Conservation (phyloP, 805 yeast genomes). For the Metschnikowia santaceciliae region DNA sequence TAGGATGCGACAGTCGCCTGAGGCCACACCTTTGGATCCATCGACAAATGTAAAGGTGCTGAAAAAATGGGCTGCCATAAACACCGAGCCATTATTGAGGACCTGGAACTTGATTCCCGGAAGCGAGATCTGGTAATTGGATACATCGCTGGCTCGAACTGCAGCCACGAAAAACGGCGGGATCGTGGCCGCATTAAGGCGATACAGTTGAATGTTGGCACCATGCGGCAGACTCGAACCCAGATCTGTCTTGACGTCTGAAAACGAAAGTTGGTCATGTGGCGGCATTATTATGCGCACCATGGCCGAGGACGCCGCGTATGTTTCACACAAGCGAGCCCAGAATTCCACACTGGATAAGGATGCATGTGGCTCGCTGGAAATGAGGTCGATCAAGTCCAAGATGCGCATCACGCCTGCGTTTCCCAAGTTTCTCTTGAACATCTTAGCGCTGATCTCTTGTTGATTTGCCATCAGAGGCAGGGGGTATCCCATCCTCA, state of each 20-base stretch:
- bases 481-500: background rate
- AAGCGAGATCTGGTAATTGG: slow-evolving; percentile 25
- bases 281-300: slow-evolving; percentile 28
- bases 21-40: slow-evolving; percentile 63
- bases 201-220: slow-evolving; percentile 42
- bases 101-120: slow-evolving; percentile 41
- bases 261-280: background rate
- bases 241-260: background rate
- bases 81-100: slow-evolving; percentile 36
- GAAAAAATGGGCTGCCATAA: slow-evolving; percentile 27
- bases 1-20: slow-evolving; percentile 58
- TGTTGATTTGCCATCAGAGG: slow-evolving; percentile 7
- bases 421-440: slow-evolving; percentile 40
- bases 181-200: slow-evolving; percentile 59
- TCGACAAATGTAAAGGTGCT: slow-evolving; percentile 50
- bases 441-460: slow-evolving; percentile 25
- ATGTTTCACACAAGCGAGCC: slow-evolving; percentile 31
- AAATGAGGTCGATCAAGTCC: slow-evolving; percentile 37
- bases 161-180: slow-evolving; percentile 57
- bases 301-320: slow-evolving; percentile 29
- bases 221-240: slow-evolving; percentile 2
- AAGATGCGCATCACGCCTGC: slow-evolving; percentile 38
- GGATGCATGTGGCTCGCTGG: slow-evolving; percentile 29
- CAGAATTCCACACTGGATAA: slow-evolving; percentile 33
- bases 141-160: slow-evolving; percentile 42